Evolutionary conservation across 169 alveolate species (phyloP), one percentile per base, ranked within the genome.

Genomic region (Plasmodium falciparum): DNA sequence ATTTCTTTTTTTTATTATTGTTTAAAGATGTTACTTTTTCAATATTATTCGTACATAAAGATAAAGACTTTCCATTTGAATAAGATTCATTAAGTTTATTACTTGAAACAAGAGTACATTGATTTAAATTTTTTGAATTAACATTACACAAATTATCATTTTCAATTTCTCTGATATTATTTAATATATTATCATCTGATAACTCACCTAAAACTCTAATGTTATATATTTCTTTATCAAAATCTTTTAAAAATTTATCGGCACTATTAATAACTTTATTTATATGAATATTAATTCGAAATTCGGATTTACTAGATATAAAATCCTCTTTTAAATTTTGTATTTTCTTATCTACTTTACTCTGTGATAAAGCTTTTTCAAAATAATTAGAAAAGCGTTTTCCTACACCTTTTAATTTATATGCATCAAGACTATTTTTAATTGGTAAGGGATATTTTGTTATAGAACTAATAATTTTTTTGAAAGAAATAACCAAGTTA

Each of bases 381-480:
- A 83, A 83, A 69, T 69, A 83, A 15, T 49, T 45, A 2, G 91
- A 83, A 83, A 83, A 83, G 7, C 62, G 54, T n/a, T 50, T 85
- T 4, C 96, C 96, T 17, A 94, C 93, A 43, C 96, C 96, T 24
- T 93, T 88, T 52, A 94, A 49, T 59, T 47, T 90, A 66, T 45
- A 69, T 6, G 94, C 94, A 29, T 92, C 95, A 2, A 75, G 78
- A 29, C 89, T 17, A 73, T 61, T 73, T 24, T 69, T 59, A 54
- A 94, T 89, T 20, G 96, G 96, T 58, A 92, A 49, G 12, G 96
- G 96, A 63, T 94, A 92, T 59, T 88, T 71, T 56, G 58, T 61
- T 62, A 94, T 90, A 22, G 96, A 89, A 8, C 56, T 15, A 49
- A 90, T 72, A 52, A 86, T 92, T 91, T 92, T 88, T 59, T 75